Evolutionary conservation across 768 basidiomycete genomes (phyloP).

Genomic region (Paxillus rubicundulus): DNA sequence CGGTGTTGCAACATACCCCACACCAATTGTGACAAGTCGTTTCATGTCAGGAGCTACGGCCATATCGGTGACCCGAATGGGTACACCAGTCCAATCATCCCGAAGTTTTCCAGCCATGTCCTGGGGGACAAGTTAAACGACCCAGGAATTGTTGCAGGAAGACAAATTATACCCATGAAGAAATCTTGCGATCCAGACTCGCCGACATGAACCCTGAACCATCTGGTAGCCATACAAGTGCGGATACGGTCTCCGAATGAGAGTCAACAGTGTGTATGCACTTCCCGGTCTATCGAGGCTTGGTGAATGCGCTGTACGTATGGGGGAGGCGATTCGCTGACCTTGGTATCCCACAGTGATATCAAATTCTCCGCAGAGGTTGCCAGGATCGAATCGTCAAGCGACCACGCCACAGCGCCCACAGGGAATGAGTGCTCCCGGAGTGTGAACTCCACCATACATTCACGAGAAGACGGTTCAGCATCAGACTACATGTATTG

Average conservation of each 20-base stretch:
- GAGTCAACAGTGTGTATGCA: slow-evolving; percentile 63
- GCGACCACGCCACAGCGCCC: slow-evolving; percentile 87
- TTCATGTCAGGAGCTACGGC: slow-evolving; percentile 82
- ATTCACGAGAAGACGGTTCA: slow-evolving; percentile 54
- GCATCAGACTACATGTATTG: slow-evolving; percentile 40
- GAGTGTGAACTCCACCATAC: slow-evolving; percentile 57
- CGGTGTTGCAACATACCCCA: slow-evolving; percentile 42
- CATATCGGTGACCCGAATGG: slow-evolving; percentile 84
- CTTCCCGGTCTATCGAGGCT: slow-evolving; percentile 60
- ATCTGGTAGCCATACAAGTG: slow-evolving; percentile 86
- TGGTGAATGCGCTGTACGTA: slow-evolving; percentile 7
- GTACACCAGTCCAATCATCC: slow-evolving; percentile 64
- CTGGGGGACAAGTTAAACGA: slow-evolving; percentile 40
- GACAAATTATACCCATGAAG: slow-evolving; percentile 67
- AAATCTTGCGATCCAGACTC: slow-evolving; percentile 79
- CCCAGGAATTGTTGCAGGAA: not conserved
- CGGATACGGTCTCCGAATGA: slow-evolving; percentile 82
- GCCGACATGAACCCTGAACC: slow-evolving; percentile 88
- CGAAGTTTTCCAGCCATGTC: slow-evolving; percentile 69
- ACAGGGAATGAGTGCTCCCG: slow-evolving; percentile 78
- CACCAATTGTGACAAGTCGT: slow-evolving; percentile 82
- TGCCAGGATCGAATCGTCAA: slow-evolving; percentile 80
- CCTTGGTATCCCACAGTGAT: slow-evolving; percentile 89
- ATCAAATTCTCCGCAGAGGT: slow-evolving; percentile 80
- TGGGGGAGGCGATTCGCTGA: slow-evolving; percentile 32